Evolutionary conservation across 441 rosid species (phyloP).

Genomic region (Eruca vesicaria): DNA sequence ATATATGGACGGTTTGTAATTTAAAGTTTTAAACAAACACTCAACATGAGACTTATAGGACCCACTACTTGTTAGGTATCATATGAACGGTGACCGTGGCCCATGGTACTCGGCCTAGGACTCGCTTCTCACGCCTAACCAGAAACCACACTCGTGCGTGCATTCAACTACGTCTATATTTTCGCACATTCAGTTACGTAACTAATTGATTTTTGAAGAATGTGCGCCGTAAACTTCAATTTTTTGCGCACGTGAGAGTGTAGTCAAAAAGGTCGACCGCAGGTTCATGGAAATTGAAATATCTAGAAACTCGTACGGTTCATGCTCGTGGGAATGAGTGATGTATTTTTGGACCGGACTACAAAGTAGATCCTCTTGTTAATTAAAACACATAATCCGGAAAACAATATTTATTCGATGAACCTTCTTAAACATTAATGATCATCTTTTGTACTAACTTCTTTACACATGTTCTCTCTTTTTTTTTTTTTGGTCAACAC

Average conservation of each 20-base stretch:
- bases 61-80: slow-evolving; percentile 19
- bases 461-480: not conserved
- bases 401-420: slow-evolving; percentile 12
- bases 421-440: slow-evolving; percentile 10
- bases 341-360: not conserved
- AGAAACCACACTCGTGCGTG: slow-evolving; percentile 22
- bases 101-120: slow-evolving; percentile 20
- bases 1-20: slow-evolving; percentile 32
- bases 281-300: not conserved
- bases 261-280: slow-evolving; percentile 33
- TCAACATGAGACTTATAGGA: slow-evolving; percentile 11
- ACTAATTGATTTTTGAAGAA: slow-evolving; percentile 3
- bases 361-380: slow-evolving; percentile 26
- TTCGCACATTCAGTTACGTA: not conserved
- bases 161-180: not conserved
- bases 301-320: slow-evolving; percentile 22
- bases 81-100: slow-evolving; percentile 26
- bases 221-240: slow-evolving; percentile 30
- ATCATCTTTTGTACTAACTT: not conserved
- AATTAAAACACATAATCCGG: not conserved
- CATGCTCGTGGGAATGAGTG: slow-evolving; percentile 30
- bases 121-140: slow-evolving; percentile 18
- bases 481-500: no score
- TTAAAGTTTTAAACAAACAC: slow-evolving; percentile 17
- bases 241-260: slow-evolving; percentile 37